phyloP scores from a whole-genome alignment of 768 basidiomycete genomes.

The Russula dissimulans region DNA sequence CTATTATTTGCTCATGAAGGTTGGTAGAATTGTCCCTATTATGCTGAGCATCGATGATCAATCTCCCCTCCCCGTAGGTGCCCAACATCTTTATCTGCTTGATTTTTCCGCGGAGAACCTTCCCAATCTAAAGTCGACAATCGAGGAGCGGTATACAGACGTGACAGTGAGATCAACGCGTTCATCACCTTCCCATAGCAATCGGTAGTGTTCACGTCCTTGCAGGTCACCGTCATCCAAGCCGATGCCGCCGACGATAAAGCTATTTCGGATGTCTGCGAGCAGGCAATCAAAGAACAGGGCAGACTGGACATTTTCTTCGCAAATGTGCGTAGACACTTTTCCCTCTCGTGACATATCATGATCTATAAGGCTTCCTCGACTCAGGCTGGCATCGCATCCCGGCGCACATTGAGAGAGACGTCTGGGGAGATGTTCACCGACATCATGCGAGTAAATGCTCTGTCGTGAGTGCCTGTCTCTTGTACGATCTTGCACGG shows the following conservation, averaged over 20 bases:
- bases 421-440: conserved; percentile 60
- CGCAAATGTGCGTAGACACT: conserved; percentile 59
- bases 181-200: not conserved
- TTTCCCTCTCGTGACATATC: not conserved
- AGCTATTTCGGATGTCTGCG: conserved; percentile 58
- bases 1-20: conserved; percentile 76
- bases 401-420: conserved; percentile 36
- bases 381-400: conserved; percentile 58
- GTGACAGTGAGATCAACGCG: conserved; percentile 53
- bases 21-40: conserved; percentile 21
- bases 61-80: conserved; percentile 38
- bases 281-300: conserved; percentile 67
- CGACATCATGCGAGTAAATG: conserved; percentile 70
- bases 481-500: not conserved
- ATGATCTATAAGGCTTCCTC: not conserved
- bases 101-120: conserved; percentile 63
- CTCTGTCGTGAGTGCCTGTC: conserved; percentile 38
- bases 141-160: conserved; percentile 58
- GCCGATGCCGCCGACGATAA: conserved; percentile 79
- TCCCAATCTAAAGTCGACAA: conserved; percentile 58
- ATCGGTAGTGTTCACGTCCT: not conserved
- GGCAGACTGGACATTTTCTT: conserved; percentile 90
- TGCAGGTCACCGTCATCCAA: conserved; percentile 63
- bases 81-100: conserved; percentile 66
- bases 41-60: not conserved